phyloP scores from a whole-genome alignment of 495 filamentous ascomycete species.

The Hyaloscypha variabilis region DNA sequence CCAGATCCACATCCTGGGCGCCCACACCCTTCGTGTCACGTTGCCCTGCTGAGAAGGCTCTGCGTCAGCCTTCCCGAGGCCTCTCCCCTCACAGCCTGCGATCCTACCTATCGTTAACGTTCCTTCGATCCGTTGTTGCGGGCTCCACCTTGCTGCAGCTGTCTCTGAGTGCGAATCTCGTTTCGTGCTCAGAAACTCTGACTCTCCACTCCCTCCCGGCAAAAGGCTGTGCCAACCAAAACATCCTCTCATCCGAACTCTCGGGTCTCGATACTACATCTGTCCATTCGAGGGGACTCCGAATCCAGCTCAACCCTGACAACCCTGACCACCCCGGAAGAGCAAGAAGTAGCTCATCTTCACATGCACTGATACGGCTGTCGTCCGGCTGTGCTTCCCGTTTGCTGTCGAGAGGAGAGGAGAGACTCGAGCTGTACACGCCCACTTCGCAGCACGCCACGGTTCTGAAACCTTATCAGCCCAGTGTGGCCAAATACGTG shows the following conservation, averaged over 20 bases:
- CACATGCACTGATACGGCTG: constrained; percentile 14
- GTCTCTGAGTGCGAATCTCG: not conserved
- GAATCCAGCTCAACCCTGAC: not conserved
- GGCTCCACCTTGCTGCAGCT: constrained; percentile 12
- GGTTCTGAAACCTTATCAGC: not conserved
- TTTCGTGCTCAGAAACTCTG: not conserved
- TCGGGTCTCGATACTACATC: not conserved
- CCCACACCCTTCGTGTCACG: constrained; percentile 2
- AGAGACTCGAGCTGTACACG: not conserved
- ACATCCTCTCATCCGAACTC: constrained; percentile 23
- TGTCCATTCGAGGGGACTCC: not conserved
- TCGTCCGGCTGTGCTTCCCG: not conserved
- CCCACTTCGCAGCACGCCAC: not conserved
- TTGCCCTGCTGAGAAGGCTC: constrained; percentile 11
- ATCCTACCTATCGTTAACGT: constrained; percentile 11
- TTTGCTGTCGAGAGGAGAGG: not conserved
- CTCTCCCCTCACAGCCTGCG: not conserved
- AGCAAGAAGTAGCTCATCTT: constrained; percentile 1
- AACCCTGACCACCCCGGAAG: no score
- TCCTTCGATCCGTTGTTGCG: constrained; percentile 22
- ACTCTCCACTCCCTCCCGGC: constrained; percentile 14
- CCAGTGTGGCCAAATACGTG: not conserved
- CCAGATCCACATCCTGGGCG: not conserved
- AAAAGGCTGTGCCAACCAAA: constrained; percentile 21
- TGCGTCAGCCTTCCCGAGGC: constrained; percentile 5